Conservation (phyloP, 1,139 yeast species). For the Wickerhamomyces sp. region DNA sequence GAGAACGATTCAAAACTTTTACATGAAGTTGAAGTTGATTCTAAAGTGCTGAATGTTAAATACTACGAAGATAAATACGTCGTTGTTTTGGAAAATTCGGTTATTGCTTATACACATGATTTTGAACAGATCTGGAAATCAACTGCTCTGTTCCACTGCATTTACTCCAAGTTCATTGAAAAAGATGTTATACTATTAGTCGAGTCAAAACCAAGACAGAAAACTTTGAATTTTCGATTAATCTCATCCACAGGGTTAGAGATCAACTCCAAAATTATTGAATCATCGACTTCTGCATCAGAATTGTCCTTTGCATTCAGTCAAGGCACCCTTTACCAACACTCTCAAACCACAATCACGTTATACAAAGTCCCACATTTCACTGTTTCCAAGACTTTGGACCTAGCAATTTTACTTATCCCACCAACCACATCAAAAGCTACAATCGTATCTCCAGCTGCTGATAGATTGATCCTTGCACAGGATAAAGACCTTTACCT, state of each 20-base stretch:
- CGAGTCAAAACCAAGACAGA: conserved; percentile 27
- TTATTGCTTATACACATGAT: conserved; percentile 7
- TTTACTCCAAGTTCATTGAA: conserved; percentile 14
- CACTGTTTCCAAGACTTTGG: conserved; percentile 21
- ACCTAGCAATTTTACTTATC: conserved; percentile 20
- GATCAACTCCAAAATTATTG: conserved; percentile 21
- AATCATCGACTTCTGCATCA: conserved; percentile 5
- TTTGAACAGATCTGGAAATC: conserved; percentile 12
- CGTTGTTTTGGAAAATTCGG: conserved; percentile 10
- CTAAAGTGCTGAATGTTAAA: conserved; percentile 12
- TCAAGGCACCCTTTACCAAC: conserved; percentile 19
- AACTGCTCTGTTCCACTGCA: conserved; percentile 10
- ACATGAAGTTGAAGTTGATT: conserved; percentile 11
- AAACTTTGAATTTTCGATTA: conserved; percentile 36
- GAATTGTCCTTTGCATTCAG: conserved; percentile 13
- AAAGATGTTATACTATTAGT: conserved; percentile 16
- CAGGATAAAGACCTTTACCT: conserved; percentile 29
- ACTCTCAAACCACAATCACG: conserved; percentile 10
- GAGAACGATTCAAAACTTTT: conserved; percentile 19
- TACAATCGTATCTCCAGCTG: conserved; percentile 26
- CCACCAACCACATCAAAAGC: conserved; percentile 3
- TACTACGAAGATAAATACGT: conserved; percentile 4
- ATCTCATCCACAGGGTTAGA: conserved; percentile 27
- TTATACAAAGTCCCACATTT: conserved; percentile 26
- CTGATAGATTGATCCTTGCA: conserved; percentile 34